These are phyloP conservation scores for Penicillium oxalicum DNA, from an alignment of 2,329 filamentous ascomycete species.

Conservation along the genomic window DNA sequence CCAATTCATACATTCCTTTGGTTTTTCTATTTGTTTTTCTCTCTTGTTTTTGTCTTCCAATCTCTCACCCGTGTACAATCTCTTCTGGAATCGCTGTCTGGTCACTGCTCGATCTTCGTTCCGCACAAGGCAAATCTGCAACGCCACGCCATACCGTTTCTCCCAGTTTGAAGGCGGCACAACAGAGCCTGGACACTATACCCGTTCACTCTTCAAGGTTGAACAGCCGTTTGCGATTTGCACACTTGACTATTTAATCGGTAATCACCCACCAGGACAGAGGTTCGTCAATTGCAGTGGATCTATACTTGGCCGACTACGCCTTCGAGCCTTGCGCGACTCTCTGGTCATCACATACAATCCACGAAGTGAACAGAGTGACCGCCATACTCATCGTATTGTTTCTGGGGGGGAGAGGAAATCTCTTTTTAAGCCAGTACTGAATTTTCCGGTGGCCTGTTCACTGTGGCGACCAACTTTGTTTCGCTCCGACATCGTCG, in stretches of 20 bases:
- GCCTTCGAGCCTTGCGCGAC: constrained; percentile 3
- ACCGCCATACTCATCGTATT: not conserved
- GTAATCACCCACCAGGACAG: constrained; percentile 4
- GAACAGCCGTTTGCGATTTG: too few species aligned
- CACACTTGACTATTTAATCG: constrained; percentile 18
- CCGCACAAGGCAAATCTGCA: not conserved
- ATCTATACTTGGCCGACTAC: constrained; percentile 16
- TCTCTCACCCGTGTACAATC: not conserved
- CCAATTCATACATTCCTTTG: constrained; percentile 24
- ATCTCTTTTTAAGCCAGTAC: too few species aligned
- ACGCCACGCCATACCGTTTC: too few species aligned
- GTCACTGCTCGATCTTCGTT: not conserved
- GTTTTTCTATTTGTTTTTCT: constrained; percentile 13
- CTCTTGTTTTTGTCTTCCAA: not conserved
- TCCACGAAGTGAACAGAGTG: too few species aligned
- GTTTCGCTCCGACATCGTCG: too few species aligned
- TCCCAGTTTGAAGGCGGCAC: too few species aligned
- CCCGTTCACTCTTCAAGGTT: too few species aligned
- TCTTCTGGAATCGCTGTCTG: too few species aligned
- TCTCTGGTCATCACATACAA: constrained; percentile 5
- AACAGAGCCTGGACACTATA: too few species aligned
- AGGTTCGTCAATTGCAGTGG: constrained; percentile 8
- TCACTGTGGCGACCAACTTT: too few species aligned
- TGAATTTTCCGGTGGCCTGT: too few species aligned
- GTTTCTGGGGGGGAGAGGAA: too few species aligned